phyloP scores from a whole-genome alignment of 352 stramenopile species.

The Globisporangium paroecandrum region DNA sequence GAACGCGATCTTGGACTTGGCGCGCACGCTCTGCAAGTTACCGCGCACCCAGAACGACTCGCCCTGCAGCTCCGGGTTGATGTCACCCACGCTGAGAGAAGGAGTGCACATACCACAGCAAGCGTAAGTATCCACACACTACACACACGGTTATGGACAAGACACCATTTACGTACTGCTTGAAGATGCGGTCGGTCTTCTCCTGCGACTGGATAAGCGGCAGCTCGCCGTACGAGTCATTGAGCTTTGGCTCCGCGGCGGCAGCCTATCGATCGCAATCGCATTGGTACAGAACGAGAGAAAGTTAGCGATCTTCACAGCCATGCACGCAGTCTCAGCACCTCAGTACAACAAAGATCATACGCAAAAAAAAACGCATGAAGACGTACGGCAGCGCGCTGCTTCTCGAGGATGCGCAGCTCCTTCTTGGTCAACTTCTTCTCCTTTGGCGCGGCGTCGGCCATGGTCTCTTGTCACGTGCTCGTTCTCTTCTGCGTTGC shows the following conservation, averaged over 20 bases:
- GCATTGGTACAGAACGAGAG: conserved; percentile 2
- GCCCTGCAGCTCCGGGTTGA: conserved; percentile 78
- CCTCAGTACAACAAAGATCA: conserved; percentile 7
- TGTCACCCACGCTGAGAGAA: conserved; percentile 40
- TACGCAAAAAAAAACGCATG: neutral
- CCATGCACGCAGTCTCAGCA: neutral
- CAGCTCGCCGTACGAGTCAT: conserved; percentile 83
- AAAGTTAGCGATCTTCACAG: neutral
- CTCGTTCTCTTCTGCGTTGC: conserved; percentile 9
- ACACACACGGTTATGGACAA: neutral
- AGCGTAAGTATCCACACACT: neutral
- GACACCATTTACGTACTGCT: conserved; percentile 34
- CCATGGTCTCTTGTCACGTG: conserved; percentile 26
- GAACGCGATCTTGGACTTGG: conserved; percentile 94
- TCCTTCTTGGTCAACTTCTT: conserved; percentile 91
- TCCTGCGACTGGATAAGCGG: conserved; percentile 90
- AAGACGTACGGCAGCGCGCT: conserved; percentile 64
- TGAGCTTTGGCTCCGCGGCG: conserved; percentile 65
- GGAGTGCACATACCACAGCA: neutral
- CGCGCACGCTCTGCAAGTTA: conserved; percentile 93
- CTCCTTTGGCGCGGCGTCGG: conserved; percentile 55
- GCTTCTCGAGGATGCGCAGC: conserved; percentile 83
- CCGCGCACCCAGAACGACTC: conserved; percentile 94
- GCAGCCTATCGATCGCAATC: conserved; percentile 28
- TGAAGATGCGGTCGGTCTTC: conserved; percentile 72